phyloP scores from a whole-genome alignment of 2,329 filamentous ascomycete genomes.

The Penicillium sp. region DNA sequence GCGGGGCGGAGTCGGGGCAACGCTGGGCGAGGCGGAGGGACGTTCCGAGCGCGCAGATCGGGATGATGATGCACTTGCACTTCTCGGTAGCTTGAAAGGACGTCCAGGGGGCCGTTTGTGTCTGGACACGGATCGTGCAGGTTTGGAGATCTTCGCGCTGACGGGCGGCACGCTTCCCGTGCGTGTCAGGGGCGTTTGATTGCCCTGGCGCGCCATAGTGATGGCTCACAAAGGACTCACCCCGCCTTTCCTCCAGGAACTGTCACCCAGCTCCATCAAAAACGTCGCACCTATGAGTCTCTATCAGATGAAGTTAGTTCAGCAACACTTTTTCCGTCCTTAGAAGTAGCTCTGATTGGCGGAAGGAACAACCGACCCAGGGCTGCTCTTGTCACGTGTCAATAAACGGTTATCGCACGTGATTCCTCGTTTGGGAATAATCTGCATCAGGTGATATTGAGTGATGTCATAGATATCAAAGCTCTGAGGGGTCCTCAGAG shows the following conservation, averaged over 20 bases:
- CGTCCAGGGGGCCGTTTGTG: slow-evolving; percentile 10
- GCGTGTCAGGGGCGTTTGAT: neutral
- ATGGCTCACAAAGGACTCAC: slow-evolving; percentile 1
- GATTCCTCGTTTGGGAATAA: neutral
- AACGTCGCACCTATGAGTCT: neutral
- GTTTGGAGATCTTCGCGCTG: neutral
- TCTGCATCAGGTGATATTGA: slow-evolving; percentile 1
- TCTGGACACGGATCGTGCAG: slow-evolving; percentile 1
- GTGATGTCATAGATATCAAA: slow-evolving; percentile 15
- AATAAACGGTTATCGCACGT: neutral
- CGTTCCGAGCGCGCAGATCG: slow-evolving; percentile 6
- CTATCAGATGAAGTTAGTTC: neutral
- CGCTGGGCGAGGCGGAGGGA: slow-evolving; percentile 5
- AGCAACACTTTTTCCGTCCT: neutral
- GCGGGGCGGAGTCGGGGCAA: slow-evolving; percentile 1
- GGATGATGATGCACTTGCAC: slow-evolving; percentile 4
- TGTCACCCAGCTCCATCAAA: neutral
- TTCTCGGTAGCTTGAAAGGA: slow-evolving; percentile 8
- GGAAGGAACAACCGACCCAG: neutral
- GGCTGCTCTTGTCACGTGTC: neutral
- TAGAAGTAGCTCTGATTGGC: neutral
- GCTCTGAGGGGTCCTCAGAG: neutral
- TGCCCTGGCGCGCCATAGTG: slow-evolving; percentile 2
- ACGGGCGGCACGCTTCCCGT: neutral
- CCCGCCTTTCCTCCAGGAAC: neutral